Evolutionary conservation across 139 green algal genomes (phyloP), one percentile per base, ranked within the genome.

Genomic region (Volvox reticuliferus): DNA sequence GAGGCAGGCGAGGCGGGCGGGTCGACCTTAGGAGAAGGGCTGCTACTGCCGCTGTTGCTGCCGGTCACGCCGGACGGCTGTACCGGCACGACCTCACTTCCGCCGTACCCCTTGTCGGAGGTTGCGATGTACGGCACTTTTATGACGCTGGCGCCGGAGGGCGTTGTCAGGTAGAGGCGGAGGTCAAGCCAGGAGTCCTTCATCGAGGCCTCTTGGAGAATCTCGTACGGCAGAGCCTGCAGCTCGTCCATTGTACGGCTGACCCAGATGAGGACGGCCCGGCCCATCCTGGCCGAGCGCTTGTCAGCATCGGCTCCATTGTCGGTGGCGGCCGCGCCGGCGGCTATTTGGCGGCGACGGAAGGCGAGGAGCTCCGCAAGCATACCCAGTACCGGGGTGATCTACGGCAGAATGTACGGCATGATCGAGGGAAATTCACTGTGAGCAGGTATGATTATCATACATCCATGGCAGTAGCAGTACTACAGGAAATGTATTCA

Each of bases 361-460:
- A 26, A 30, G 50, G 71, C 71, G 30, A 90, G 73, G 50, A 90
- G 71, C 50, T 90, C 71, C 6, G 30, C 71, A 20, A 90, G 19
- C 86, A 90, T 90, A 35, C 86, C 86, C 30, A 90, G 71, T 0
- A 50, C 86, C 36, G 86, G 86, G 1, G 86, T 83, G 17, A 83
- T 55, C 86, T 90, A 32, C 16, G 44, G n/a, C n/a, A n/a, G n/a
- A 55, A 9, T 55, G 9, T 55, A 69, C 0, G 9, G 0, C 36
- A 32, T 24, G 65, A 73, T 3, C 21, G 65, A 73, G 24, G 65
- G 65, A 69, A 30, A 30, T 19, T 24, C 67, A 26, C 12, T 26
- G 71, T 12, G 14, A 79, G 28, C 20, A 36, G 1, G 2, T 35
- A 79, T 6, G 26, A 35, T 36, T 13, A 32, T 35, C 14, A 79